Base-by-base conservation (phyloP, 345 rosid genomes). In the Murraya paniculata region DNA sequence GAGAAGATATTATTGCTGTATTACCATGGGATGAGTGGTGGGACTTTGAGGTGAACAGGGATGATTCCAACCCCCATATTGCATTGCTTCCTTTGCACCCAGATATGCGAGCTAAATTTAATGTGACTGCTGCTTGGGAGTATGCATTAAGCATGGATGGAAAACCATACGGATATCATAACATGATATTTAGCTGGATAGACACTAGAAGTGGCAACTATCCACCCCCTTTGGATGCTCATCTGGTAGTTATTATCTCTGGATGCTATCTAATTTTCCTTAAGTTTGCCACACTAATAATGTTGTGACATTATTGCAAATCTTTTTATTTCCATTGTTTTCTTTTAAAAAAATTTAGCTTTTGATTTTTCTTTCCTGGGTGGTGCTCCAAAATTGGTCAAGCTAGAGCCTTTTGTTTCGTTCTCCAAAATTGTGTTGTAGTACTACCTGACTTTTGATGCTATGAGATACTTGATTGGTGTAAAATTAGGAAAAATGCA, bases 1-100 rank as follows among this genome's bases (percentile, higher is more conserved):
- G 99, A 80, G 93, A 92, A 87, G 97, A 94, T 86, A 78, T 94
- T 48, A 82, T 94, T 82, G 94, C 97, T 21, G 38, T 94, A 72
- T 28, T 94, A 72, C 93, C 98, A 36, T 97, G 99, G 99, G 99
- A 94, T 35, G 97, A 97, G 84, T 94, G 99, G 99, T 97, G 98
- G 99, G 95, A 97, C 39, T 94, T 91, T 80, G 99, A 97, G 86
- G 90, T 86, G 78, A 94, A 87, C 66, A 91, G 87, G 83, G 98
- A 97, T 84, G 93, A 97, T 62, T 81, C 98, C 24, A 89, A 93
- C 84, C 99, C 98, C 4, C 99, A 97, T 64, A 90, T 97, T 60
- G 95, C 97, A 30, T 83, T 94, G 86, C 93, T 97, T 85, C 99
- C 98, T 48, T 80, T 97, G 87, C 98, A 87, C 87, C 98, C 94